A percentile compares a stretch with the other conserved stretches of the same genome.
These are phyloP conservation scores for Calonectria pteridis DNA, from an alignment of 2,329 filamentous ascomycete genomes.

Conservation along the genomic window DNA sequence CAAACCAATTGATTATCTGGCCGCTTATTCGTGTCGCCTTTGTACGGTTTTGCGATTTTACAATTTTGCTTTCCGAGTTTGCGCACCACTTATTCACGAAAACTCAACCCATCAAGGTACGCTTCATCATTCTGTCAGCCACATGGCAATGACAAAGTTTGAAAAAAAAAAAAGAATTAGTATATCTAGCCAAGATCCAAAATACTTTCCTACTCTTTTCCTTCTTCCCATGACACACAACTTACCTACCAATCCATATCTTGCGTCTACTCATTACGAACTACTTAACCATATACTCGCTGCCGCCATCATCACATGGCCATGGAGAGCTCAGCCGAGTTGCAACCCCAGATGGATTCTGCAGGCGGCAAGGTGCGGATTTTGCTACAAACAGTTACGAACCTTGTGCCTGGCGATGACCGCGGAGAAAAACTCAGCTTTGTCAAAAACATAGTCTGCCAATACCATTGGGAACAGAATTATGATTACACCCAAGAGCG, in stretches of 20 bases:
- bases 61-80: too few relatives aligned
- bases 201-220: background rate
- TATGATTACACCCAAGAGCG: conserved; percentile 27
- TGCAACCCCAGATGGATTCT: background rate
- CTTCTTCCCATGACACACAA: background rate
- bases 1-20: too few relatives aligned
- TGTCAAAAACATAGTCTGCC: conserved; percentile 22
- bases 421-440: conserved; percentile 23
- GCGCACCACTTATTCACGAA: background rate
- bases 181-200: background rate
- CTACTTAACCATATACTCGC: too few relatives aligned
- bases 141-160: background rate
- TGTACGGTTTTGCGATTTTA: too few relatives aligned
- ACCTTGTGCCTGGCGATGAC: conserved; percentile 29
- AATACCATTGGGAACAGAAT: conserved; percentile 30
- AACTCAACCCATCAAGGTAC: background rate
- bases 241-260: too few relatives aligned
- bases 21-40: too few relatives aligned
- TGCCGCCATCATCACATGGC: background rate
- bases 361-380: conserved; percentile 20
- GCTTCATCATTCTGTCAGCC: background rate
- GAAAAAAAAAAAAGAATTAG: background rate
- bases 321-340: conserved; percentile 20
- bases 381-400: conserved; percentile 27
- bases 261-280: conserved; percentile 2